phyloP scores from a whole-genome alignment of 805 yeast genomes.

The Saccharomycopsis fibuligera region DNA sequence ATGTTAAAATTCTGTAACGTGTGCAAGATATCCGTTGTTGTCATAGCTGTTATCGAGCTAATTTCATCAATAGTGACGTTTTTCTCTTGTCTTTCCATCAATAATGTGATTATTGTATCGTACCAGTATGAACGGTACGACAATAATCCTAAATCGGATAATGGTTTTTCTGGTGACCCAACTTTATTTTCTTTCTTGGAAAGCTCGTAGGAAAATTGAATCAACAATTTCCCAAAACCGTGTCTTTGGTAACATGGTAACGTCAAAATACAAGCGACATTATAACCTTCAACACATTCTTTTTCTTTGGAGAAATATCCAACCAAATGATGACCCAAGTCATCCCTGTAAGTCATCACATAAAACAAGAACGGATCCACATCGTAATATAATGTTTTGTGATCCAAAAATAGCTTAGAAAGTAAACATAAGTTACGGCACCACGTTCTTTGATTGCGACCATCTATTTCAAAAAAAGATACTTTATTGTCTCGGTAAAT shows the following conservation, averaged over 20 bases:
- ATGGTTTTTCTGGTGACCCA: slow-evolving; percentile 97
- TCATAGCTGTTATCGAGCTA: slow-evolving; percentile 82
- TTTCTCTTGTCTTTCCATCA: slow-evolving; percentile 60
- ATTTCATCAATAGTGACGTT: slow-evolving; percentile 83
- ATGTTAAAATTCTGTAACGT: slow-evolving; percentile 88
- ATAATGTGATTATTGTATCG: slow-evolving; percentile 69
- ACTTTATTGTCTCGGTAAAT: slow-evolving; percentile 89
- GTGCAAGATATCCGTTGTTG: slow-evolving; percentile 91
- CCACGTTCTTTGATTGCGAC: slow-evolving; percentile 94
- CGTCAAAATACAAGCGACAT: slow-evolving; percentile 94
- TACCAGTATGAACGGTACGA: slow-evolving; percentile 97
- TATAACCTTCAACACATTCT: slow-evolving; percentile 90
- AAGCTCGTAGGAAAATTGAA: slow-evolving; percentile 88
- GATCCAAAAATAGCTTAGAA: slow-evolving; percentile 89
- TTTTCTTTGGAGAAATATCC: slow-evolving; percentile 97
- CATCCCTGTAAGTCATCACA: slow-evolving; percentile 89
- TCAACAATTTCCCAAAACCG: slow-evolving; percentile 88
- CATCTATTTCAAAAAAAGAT: slow-evolving; percentile 96
- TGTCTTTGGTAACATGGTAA: slow-evolving; percentile 93
- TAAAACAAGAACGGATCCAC: slow-evolving; percentile 96
- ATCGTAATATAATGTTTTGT: slow-evolving; percentile 92
- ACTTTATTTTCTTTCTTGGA: slow-evolving; percentile 82
- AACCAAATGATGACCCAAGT: slow-evolving; percentile 88
- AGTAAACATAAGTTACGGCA: slow-evolving; percentile 89
- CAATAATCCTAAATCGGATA: slow-evolving; percentile 87